Percentiles rank a stretch among this genome's conserved stretches.
Conservation (phyloP, 352 stramenopile species). For the Thalassiosira mediterranea region DNA sequence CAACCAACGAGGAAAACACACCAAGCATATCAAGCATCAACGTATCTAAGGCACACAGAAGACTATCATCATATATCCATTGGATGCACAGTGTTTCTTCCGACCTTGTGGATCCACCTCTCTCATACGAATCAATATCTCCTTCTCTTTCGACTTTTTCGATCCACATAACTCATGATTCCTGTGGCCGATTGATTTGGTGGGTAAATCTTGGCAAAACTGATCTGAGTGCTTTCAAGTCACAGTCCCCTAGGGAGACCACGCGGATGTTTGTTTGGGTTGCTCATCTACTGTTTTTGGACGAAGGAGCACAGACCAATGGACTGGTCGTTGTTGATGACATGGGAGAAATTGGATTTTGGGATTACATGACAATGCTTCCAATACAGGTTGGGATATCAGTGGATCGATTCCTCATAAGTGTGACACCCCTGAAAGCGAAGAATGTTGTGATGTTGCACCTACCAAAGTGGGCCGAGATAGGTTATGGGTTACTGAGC, state of each 20-base stretch:
- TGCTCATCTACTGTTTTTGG: conserved; percentile 45
- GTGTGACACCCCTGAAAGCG: conserved; percentile 54
- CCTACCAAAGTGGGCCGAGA: conserved; percentile 48
- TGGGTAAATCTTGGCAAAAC: conserved; percentile 54
- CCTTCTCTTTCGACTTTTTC: conserved; percentile 39
- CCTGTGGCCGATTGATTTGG: conserved; percentile 48
- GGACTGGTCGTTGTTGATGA: conserved; percentile 51
- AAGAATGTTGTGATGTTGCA: conserved; percentile 57
- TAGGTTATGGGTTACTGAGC: conserved; percentile 49
- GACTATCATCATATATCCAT: conserved; percentile 43
- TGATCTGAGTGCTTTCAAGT: conserved; percentile 30
- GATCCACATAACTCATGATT: conserved; percentile 44
- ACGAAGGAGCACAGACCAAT: conserved; percentile 42
- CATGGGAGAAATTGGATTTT: conserved; percentile 48
- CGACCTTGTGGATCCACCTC: conserved; percentile 28
- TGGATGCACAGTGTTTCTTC: conserved; percentile 48
- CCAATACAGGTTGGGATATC: conserved; percentile 48
- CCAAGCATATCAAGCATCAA: conserved; percentile 30
- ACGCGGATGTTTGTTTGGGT: conserved; percentile 53
- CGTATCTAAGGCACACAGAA: conserved; percentile 54
- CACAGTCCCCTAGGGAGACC: conserved; percentile 36
- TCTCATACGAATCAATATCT: conserved; percentile 51
- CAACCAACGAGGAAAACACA: conserved; percentile 1
- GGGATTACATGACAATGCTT: conserved; percentile 58
- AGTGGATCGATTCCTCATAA: conserved; percentile 53